Evolutionary conservation across 352 stramenopile species (phyloP), one percentile per base, ranked within the genome.

Genomic region (Phytophthora agathidicida): DNA sequence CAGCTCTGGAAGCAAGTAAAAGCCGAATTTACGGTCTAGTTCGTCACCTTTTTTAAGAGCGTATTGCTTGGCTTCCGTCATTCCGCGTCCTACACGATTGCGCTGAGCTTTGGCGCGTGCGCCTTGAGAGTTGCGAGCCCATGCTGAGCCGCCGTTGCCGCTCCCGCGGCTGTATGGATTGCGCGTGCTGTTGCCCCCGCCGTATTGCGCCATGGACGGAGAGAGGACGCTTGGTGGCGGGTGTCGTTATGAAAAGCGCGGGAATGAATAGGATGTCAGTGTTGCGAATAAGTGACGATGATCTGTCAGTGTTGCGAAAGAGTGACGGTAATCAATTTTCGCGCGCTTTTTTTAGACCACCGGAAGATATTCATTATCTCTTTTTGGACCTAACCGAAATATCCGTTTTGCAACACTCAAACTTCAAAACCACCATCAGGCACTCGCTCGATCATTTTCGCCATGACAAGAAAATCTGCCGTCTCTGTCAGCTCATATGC

Each of bases 1-100:
- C n/a, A 91, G 43, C 19, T 84, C 65, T 1, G 75, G 60, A 4
- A 94, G 69, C 43, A 90, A 52, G 16, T 64, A 65, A 36, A 92
- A 94, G 31, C 84, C 84, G 42, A 91, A 76, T 38, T 85, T 84
- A 26, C 72, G 60, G 57, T 94, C 85, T 27, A 94, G 65, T 33
- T 77, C 82, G 58, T 94, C 78, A 22, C 82, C 81, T 49, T 80
- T 79, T 20, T 74, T 55, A 35, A 93, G 61, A 36, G 73, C 66
- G 26, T 76, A 79, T 38, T 72, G 71, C 50, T 91, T 91, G 16
- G 64, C 58, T 14, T 89, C 77, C 19, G 68, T 88, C 75, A 91
- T 88, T 23, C 60, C 73, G 42, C 71, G 74, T 10, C 74, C 70
- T 30, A 46, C 54, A 32, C 73, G 75, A 27, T 43, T 46, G 3